Conservation (phyloP, 768 basidiomycete genomes). For the Sporobolomyces roseus region DNA sequence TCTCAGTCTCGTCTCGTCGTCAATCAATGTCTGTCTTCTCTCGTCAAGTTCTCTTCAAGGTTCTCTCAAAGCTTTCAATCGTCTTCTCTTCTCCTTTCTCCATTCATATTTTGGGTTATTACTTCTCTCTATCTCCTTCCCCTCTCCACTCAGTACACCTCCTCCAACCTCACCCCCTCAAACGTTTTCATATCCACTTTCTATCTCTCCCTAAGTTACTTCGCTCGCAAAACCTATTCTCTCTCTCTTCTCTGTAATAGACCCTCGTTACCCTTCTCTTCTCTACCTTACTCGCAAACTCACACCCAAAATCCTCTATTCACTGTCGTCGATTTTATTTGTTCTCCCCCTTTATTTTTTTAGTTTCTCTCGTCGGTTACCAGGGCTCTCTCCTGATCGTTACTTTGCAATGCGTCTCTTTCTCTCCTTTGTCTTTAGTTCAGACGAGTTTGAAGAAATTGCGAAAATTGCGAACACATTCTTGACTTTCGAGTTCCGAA, state of each 20-base stretch:
- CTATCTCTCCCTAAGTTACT: background rate
- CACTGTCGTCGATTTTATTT: too few relatives aligned
- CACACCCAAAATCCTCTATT: background rate
- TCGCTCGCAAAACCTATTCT: background rate
- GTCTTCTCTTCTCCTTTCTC: background rate
- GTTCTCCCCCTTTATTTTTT: background rate
- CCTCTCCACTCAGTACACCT: too few relatives aligned
- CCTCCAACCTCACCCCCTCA: too few relatives aligned
- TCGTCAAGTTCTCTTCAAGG: too few relatives aligned
- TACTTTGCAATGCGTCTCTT: background rate
- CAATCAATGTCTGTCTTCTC: constrained; percentile 12
- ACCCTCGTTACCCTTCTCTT: background rate
- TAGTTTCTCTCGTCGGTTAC: too few relatives aligned
- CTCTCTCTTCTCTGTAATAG: background rate
- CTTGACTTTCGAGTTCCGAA: too few relatives aligned
- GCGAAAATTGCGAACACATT: too few relatives aligned
- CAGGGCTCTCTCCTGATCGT: too few relatives aligned
- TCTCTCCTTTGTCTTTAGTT: too few relatives aligned
- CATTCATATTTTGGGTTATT: background rate
- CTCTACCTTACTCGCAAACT: background rate
- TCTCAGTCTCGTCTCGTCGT: constrained; percentile 27
- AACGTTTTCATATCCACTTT: background rate
- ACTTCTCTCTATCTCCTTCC: background rate
- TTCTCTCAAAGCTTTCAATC: background rate
- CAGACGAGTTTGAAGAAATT: too few relatives aligned